phyloP scores from a whole-genome alignment of 108 stramenopile genomes.

The Cylindrotheca closterium region DNA sequence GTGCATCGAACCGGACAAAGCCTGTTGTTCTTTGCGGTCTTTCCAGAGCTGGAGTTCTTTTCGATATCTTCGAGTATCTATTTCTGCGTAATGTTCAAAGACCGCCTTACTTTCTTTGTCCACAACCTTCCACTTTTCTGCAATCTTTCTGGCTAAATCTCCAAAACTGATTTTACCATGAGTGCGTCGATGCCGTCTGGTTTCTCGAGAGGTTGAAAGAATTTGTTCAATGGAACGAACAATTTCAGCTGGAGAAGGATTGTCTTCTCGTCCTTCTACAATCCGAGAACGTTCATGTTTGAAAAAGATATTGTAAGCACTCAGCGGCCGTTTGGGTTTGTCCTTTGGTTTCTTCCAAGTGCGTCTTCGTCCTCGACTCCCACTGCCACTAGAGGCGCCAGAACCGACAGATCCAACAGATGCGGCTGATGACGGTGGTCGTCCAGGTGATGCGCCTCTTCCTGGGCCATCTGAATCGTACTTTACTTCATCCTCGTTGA shows the following conservation, averaged over 20 bases:
- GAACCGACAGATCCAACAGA: slow-evolving; percentile 11
- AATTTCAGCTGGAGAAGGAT: slow-evolving; percentile 21
- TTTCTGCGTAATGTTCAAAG: slow-evolving; percentile 41
- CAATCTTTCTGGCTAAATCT: slow-evolving; percentile 67
- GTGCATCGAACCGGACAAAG: slow-evolving; percentile 15
- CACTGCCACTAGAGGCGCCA: slow-evolving; percentile 11
- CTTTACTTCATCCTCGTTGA: slow-evolving; percentile 13
- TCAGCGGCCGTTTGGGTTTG: slow-evolving; percentile 40
- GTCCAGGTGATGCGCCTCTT: neutral
- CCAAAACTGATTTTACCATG: slow-evolving; percentile 78
- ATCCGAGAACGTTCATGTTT: slow-evolving; percentile 39
- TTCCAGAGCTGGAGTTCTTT: slow-evolving; percentile 43
- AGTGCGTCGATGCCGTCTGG: slow-evolving; percentile 43
- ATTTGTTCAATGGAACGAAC: slow-evolving; percentile 34
- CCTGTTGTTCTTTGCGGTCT: slow-evolving; percentile 24
- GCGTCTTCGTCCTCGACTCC: slow-evolving; percentile 16
- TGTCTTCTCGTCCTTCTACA: slow-evolving; percentile 23
- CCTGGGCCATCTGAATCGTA: slow-evolving; percentile 14
- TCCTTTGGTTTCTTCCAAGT: slow-evolving; percentile 44
- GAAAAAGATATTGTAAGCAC: slow-evolving; percentile 45
- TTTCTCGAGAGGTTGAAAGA: slow-evolving; percentile 22
- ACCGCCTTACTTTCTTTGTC: slow-evolving; percentile 17
- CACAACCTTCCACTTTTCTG: slow-evolving; percentile 58
- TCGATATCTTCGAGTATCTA: slow-evolving; percentile 46
- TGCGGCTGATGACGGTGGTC: slow-evolving; percentile 1